phyloP scores from a whole-genome alignment of 2,329 filamentous ascomycete genomes.

The Alternaria atra region DNA sequence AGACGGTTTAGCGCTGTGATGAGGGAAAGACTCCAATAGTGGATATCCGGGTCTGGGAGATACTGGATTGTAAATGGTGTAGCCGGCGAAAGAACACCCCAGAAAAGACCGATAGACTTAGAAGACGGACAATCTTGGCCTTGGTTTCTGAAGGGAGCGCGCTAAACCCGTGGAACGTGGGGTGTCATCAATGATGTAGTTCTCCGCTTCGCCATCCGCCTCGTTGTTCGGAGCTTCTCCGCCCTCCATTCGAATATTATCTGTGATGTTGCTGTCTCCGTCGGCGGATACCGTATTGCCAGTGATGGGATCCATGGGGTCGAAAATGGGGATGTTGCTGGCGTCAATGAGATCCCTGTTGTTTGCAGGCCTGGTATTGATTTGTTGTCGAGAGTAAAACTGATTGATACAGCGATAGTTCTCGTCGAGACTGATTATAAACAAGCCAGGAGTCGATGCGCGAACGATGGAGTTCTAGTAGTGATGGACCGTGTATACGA shows the following conservation, averaged over 20 bases:
- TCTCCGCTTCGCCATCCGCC: neutral
- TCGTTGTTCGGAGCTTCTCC: neutral
- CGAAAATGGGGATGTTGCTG: neutral
- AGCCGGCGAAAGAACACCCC: neutral
- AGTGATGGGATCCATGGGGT: neutral
- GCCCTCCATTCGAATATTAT: neutral
- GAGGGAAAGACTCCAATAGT: neutral
- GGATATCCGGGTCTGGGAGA: conserved; percentile 2
- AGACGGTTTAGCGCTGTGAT: neutral
- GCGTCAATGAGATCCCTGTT: neutral
- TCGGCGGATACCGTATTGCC: neutral
- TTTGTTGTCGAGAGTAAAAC: neutral
- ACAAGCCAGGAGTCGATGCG: neutral
- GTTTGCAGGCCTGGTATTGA: too few relatives aligned
- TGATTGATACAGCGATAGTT: neutral
- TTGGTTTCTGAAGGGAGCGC: neutral
- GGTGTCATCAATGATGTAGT: neutral
- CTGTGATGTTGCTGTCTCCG: neutral
- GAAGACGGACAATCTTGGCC: neutral
- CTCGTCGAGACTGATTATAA: neutral
- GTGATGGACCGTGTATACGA: neutral
- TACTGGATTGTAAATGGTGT: neutral
- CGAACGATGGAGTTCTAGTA: neutral
- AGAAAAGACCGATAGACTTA: neutral
- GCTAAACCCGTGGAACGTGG: neutral